Conservation (phyloP, 1,284 basidiomycete species). For the Earliella scabrosa region DNA sequence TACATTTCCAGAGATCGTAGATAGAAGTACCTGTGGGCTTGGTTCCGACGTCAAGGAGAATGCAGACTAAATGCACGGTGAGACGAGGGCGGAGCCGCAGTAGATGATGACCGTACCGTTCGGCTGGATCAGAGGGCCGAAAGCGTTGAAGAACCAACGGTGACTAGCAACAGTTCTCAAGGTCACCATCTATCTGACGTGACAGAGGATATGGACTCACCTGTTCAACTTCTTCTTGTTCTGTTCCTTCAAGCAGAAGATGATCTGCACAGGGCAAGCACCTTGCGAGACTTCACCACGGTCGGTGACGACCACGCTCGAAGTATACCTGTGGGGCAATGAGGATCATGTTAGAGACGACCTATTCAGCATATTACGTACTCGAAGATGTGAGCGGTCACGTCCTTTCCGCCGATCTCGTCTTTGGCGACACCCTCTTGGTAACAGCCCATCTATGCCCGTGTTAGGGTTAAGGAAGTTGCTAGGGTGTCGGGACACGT, state of each 20-base stretch:
- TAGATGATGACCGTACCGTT: constrained; percentile 70
- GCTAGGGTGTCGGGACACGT: constrained; percentile 24
- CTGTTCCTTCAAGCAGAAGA: constrained; percentile 95
- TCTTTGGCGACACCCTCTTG: constrained; percentile 97
- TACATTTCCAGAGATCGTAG: constrained; percentile 94
- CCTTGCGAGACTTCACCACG: constrained; percentile 87
- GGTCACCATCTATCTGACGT: not conserved
- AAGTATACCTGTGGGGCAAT: constrained; percentile 63
- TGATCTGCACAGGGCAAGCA: constrained; percentile 86
- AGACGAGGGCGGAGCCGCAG: too few species aligned
- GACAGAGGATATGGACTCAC: too few species aligned
- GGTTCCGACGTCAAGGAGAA: constrained; percentile 91
- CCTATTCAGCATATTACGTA: constrained; percentile 36
- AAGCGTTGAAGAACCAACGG: constrained; percentile 98
- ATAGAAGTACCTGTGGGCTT: constrained; percentile 94
- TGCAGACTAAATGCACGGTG: constrained; percentile 57
- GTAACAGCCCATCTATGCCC: constrained; percentile 88
- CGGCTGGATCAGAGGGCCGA: constrained; percentile 86
- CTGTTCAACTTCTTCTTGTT: constrained; percentile 94
- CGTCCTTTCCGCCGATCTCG: constrained; percentile 89
- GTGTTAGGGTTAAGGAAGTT: not conserved
- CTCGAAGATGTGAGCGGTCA: constrained; percentile 95
- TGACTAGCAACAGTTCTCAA: constrained; percentile 51
- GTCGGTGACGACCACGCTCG: constrained; percentile 79
- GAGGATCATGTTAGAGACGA: not conserved